These are phyloP conservation scores for Tetrapisispora namnaoensis DNA, from an alignment of 805 yeast species.

Conservation along the genomic window DNA sequence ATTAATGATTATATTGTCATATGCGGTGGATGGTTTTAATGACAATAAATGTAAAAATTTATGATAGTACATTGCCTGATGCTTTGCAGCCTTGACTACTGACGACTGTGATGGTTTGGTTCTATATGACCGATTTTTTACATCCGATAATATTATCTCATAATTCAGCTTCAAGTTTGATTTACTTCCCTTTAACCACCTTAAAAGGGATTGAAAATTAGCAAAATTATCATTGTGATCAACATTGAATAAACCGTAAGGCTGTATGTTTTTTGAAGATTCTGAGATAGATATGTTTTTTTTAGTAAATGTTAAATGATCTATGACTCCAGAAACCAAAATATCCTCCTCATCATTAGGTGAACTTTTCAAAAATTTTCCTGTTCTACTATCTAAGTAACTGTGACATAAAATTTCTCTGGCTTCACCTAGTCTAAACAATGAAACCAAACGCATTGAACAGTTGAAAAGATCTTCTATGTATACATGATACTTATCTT, in stretches of 20 bases:
- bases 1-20: constrained; percentile 37
- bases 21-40: constrained; percentile 25
- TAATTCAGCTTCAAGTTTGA: constrained; percentile 3
- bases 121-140: constrained; percentile 46
- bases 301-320: constrained; percentile 32
- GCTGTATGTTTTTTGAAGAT: background rate
- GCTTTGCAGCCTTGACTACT: constrained; percentile 39
- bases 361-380: constrained; percentile 6
- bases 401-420: constrained; percentile 55
- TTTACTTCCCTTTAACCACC: background rate
- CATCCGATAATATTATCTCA: constrained; percentile 39
- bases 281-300: background rate
- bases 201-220: background rate
- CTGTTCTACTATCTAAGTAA: constrained; percentile 30
- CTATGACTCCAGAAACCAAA: constrained; percentile 57
- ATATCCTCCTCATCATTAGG: constrained; percentile 23
- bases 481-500: constrained; percentile 18
- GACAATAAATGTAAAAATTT: constrained; percentile 36
- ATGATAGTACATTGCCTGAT: constrained; percentile 56
- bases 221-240: background rate
- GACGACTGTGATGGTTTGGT: constrained; percentile 40
- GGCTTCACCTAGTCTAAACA: constrained; percentile 40
- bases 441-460: constrained; percentile 32
- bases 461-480: constrained; percentile 35
- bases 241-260: background rate